Conservation (phyloP, 345 rosid species). For the Boechera retrofracta region DNA sequence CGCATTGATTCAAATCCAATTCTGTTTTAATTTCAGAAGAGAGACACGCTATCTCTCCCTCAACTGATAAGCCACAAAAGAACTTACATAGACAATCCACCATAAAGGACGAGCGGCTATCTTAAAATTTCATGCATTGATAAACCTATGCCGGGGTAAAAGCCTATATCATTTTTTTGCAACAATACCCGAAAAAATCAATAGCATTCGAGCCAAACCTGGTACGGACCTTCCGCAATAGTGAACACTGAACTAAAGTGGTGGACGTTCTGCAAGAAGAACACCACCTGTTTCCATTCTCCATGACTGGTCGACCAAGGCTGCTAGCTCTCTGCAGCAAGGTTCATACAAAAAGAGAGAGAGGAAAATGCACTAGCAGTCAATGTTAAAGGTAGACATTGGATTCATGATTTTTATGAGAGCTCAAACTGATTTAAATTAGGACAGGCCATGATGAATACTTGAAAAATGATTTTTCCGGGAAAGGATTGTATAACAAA, state of each 20-base stretch:
- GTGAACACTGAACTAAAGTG: slow-evolving; percentile 45
- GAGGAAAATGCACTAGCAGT: slow-evolving; percentile 14
- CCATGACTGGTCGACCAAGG: slow-evolving; percentile 87
- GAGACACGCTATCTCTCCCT: slow-evolving; percentile 5
- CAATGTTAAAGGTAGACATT: background rate
- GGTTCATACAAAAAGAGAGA: slow-evolving; percentile 17
- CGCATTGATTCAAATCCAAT: slow-evolving; percentile 15
- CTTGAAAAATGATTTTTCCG: background rate
- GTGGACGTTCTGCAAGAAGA: slow-evolving; percentile 61
- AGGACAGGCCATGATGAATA: background rate
- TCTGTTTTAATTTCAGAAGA: slow-evolving; percentile 18
- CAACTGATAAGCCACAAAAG: slow-evolving; percentile 14
- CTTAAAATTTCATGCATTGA: slow-evolving; percentile 28
- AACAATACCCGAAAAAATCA: slow-evolving; percentile 6
- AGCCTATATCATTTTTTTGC: slow-evolving; percentile 30
- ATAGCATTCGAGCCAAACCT: slow-evolving; percentile 45
- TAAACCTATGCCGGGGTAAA: background rate
- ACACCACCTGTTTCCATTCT: slow-evolving; percentile 92
- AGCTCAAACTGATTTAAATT: background rate
- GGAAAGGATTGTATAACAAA: slow-evolving; percentile 4
- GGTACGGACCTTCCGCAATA: slow-evolving; percentile 28
- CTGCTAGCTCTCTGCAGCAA: slow-evolving; percentile 65
- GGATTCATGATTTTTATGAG: background rate
- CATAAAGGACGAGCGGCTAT: slow-evolving; percentile 3
- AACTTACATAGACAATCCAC: slow-evolving; percentile 22